These are phyloP conservation scores for Cochlearia excelsa DNA, from an alignment of 345 rosid genomes.

Conservation along the genomic window DNA sequence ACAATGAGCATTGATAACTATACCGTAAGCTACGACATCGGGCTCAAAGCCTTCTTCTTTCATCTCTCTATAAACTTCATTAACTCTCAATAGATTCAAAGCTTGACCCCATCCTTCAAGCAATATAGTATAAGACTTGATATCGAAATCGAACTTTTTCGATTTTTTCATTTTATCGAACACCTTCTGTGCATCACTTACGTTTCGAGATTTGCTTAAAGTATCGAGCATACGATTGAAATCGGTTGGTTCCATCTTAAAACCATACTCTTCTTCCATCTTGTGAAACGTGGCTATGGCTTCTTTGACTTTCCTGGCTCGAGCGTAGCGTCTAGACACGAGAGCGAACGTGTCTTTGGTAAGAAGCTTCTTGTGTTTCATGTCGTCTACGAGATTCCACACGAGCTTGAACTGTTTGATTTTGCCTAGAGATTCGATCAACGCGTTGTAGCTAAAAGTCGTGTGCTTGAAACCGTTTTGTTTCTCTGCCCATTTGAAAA, in stretches of 20 bases:
- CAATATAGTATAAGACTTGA: constrained; percentile 69
- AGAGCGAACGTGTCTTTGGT: constrained; percentile 69
- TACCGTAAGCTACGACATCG: constrained; percentile 74
- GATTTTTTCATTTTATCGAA: constrained; percentile 68
- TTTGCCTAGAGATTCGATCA: constrained; percentile 80
- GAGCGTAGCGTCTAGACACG: constrained; percentile 67
- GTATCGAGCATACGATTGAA: constrained; percentile 66
- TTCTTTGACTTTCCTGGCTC: constrained; percentile 68
- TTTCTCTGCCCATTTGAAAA: constrained; percentile 78
- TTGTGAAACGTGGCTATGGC: constrained; percentile 64
- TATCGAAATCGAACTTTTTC: constrained; percentile 58
- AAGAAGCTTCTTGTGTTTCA: constrained; percentile 60
- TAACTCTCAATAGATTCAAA: constrained; percentile 51
- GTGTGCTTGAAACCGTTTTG: constrained; percentile 52
- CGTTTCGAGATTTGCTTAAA: constrained; percentile 65
- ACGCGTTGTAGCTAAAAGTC: constrained; percentile 62
- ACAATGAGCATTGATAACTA: constrained; percentile 68
- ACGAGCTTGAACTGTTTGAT: constrained; percentile 70
- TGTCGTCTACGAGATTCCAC: constrained; percentile 63
- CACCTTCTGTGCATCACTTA: constrained; percentile 70
- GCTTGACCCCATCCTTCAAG: constrained; percentile 86
- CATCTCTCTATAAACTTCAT: constrained; percentile 71
- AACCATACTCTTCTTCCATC: constrained; percentile 70
- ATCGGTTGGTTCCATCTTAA: constrained; percentile 55
- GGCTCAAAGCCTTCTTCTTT: constrained; percentile 73